Percentiles rank a stretch among this genome's conserved stretches.
phyloP scores from a whole-genome alignment of 371 early-diverging fungal genomes.

The Chytridium lagenaria region DNA sequence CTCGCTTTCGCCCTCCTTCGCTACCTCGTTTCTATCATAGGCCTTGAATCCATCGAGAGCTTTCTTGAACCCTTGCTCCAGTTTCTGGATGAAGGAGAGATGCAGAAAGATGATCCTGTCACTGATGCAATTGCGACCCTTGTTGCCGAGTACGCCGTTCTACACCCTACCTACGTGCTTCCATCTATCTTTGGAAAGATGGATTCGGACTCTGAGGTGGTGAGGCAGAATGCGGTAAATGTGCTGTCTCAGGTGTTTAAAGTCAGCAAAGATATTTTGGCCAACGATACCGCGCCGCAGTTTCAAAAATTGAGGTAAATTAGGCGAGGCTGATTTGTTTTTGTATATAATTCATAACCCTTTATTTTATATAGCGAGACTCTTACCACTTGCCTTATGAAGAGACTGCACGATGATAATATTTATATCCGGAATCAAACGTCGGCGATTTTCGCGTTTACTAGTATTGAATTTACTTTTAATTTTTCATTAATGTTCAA shows the following conservation, averaged over 20 bases:
- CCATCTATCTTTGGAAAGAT: not conserved
- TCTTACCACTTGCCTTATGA: not conserved
- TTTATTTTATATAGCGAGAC: not conserved
- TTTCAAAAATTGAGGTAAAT: not conserved
- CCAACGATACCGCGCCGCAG: not conserved
- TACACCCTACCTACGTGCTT: constrained; percentile 5
- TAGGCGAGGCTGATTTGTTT: not conserved
- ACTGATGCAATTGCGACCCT: not conserved
- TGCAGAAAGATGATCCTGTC: not conserved
- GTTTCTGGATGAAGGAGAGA: not conserved
- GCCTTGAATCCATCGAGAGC: not conserved
- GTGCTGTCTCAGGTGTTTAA: not conserved
- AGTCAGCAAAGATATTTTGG: not conserved
- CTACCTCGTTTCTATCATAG: not conserved
- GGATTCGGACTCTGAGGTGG: not conserved
- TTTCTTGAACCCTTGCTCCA: constrained; percentile 13
- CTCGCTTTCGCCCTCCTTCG: constrained; percentile 2
- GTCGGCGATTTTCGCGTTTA: not conserved
- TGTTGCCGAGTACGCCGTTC: constrained; percentile 1
- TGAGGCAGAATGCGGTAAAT: not conserved
- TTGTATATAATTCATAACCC: not conserved
- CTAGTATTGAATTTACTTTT: not conserved
- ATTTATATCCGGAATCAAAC: constrained; percentile 1
- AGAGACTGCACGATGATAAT: constrained; percentile 13
- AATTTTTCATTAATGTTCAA: not conserved